Conservation (phyloP, 2,329 filamentous ascomycete genomes). For the Cadophora malorum region DNA sequence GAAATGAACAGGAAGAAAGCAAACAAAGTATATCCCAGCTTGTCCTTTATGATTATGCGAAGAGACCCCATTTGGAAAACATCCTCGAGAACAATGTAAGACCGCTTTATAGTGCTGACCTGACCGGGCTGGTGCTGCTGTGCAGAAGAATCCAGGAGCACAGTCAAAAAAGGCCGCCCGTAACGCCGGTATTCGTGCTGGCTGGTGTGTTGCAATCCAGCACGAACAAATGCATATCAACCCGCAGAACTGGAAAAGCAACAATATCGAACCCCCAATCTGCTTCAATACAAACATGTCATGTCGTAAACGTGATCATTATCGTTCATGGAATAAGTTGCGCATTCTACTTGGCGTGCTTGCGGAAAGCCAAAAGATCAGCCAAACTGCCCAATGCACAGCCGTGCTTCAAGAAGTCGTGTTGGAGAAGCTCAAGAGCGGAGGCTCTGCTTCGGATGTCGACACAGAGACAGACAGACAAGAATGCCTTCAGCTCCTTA, state of each 20-base stretch:
- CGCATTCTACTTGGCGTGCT: slow-evolving; percentile 63
- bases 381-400: slow-evolving; percentile 83
- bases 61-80: neutral
- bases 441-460: slow-evolving; percentile 95
- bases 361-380: slow-evolving; percentile 88
- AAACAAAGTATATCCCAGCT: slow-evolving; percentile 17
- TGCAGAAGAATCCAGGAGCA: slow-evolving; percentile 26
- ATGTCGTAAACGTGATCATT: slow-evolving; percentile 28
- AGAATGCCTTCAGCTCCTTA: slow-evolving; percentile 96
- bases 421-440: slow-evolving; percentile 84
- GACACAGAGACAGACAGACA: slow-evolving; percentile 95
- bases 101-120: slow-evolving; percentile 27
- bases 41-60: slow-evolving; percentile 20
- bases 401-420: slow-evolving; percentile 94
- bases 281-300: slow-evolving; percentile 25
- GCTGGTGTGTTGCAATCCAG: slow-evolving; percentile 30
- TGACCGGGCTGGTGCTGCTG: slow-evolving; percentile 14
- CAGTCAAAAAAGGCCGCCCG: slow-evolving; percentile 27
- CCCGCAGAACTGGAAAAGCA: slow-evolving; percentile 30
- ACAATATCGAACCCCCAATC: slow-evolving; percentile 23
- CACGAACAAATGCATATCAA: slow-evolving; percentile 36
- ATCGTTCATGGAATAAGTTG: slow-evolving; percentile 15
- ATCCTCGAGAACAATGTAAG: slow-evolving; percentile 8
- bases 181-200: slow-evolving; percentile 40
- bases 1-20: neutral